Conservation (phyloP, 1,284 basidiomycete genomes). For the Puccinia polysora region DNA sequence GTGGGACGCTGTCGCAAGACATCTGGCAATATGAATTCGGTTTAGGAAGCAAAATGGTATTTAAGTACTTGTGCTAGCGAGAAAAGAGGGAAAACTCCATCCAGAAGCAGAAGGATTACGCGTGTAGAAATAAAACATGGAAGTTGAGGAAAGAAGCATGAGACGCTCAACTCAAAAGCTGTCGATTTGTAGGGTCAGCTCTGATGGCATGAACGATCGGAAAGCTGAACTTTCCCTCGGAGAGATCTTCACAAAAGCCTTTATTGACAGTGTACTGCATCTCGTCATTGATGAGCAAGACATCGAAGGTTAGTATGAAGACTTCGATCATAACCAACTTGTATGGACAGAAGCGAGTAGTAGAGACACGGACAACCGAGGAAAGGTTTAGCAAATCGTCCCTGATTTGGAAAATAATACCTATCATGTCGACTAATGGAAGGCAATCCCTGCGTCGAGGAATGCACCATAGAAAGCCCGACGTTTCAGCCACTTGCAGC, state of each 20-base stretch:
- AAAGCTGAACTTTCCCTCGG: slow-evolving; percentile 95
- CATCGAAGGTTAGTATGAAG: not conserved
- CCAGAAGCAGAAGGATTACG: too few relatives aligned
- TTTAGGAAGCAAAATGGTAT: not conserved
- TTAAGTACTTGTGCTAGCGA: not conserved
- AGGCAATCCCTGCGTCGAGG: slow-evolving; percentile 67
- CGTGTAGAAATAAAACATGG: not conserved
- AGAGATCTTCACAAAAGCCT: slow-evolving; percentile 88
- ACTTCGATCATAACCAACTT: not conserved
- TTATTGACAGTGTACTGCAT: slow-evolving; percentile 79
- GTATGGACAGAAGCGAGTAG: not conserved
- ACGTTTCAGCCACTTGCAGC: too few relatives aligned
- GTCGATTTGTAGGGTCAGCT: slow-evolving; percentile 66
- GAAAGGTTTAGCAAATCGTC: slow-evolving; percentile 97
- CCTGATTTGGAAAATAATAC: slow-evolving; percentile 89
- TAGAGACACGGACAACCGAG: slow-evolving; percentile 61
- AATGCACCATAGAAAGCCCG: too few relatives aligned
- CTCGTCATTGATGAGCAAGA: not conserved
- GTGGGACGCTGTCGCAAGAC: slow-evolving; percentile 80
- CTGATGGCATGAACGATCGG: slow-evolving; percentile 84
- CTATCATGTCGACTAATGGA: slow-evolving; percentile 87
- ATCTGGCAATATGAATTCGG: slow-evolving; percentile 57
- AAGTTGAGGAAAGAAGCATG: not conserved
- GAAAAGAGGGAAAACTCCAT: not conserved
- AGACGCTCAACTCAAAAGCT: slow-evolving; percentile 67